Evolutionary conservation across 768 basidiomycete species (phyloP).

Genomic region (Boletus vinaceobasis): DNA sequence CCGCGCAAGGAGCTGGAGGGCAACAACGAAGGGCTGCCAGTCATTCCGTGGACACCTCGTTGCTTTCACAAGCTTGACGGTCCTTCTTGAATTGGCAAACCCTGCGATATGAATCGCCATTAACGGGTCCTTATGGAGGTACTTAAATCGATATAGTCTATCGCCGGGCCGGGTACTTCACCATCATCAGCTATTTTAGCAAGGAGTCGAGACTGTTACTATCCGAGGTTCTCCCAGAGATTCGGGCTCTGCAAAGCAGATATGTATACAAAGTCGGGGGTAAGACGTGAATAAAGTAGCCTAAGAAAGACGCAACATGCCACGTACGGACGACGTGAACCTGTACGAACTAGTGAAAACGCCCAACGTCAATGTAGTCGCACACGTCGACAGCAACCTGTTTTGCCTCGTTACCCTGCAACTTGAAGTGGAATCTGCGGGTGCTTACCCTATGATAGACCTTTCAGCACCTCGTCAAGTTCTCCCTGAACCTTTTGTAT

Average conservation of each 20-base stretch:
- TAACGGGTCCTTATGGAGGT: not conserved
- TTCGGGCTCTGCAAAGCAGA: not conserved
- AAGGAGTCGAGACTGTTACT: not conserved
- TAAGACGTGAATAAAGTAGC: not conserved
- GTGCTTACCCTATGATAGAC: conserved; percentile 26
- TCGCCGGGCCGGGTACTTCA: conserved; percentile 4
- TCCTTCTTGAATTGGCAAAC: conserved; percentile 23
- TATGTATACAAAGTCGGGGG: not conserved
- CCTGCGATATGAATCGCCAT: conserved; percentile 8
- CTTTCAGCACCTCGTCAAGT: conserved; percentile 49
- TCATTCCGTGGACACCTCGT: conserved; percentile 17
- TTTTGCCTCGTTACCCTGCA: not conserved
- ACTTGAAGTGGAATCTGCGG: not conserved
- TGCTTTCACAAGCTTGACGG: conserved; percentile 16
- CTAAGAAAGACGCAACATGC: not conserved
- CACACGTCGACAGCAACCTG: not conserved
- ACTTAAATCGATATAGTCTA: conserved; percentile 19
- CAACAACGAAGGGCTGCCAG: conserved; percentile 5
- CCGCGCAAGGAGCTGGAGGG: not conserved
- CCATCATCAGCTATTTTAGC: conserved; percentile 3
- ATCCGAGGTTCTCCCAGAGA: not conserved
- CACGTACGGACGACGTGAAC: not conserved
- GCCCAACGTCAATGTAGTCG: not conserved
- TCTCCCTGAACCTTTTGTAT: conserved; percentile 55
- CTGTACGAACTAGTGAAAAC: not conserved